Base-by-base conservation (phyloP, 768 basidiomycete species). In the Boletales sp. region DNA sequence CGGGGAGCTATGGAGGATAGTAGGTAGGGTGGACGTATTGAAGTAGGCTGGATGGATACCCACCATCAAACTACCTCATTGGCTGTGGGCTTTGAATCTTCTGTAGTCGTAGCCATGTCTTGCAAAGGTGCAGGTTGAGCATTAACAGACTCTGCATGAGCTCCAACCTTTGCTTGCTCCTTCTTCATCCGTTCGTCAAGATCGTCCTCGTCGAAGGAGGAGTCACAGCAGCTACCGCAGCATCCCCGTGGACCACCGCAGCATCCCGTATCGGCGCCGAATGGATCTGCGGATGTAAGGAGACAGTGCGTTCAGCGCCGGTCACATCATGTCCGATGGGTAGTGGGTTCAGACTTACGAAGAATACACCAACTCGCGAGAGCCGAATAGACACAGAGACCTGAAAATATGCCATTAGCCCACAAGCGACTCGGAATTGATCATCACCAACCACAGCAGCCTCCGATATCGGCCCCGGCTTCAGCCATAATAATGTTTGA, bases 101-200 rank as follows among this genome's bases (percentile, higher is more conserved):
- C 35, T 33, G 44, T 10, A 36, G 49, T 21, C 30, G 43, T 19
- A 35, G 55, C 37, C 65, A 66, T 66, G 37, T 37, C 55, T 0
- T 49, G 50, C 18, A 50, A 57, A 17, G 55, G 62, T 14, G 28
- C 45, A 37, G 63, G 68, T 31, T 69, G 66, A 34, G 55, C 54
- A 13, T 47, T 44, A 8, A 62, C 53, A 17, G 56, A 55, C 40
- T 43, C 40, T 17, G 44, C 34, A 31, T 38, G 31, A 39, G 48
- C 50, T 21, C 44, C 46, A 15, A 53, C 53, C 36, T 50, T 59
- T 41, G 60, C 58, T 48, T 53, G 63, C 13, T 58, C 56, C 48
- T 46, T 55, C 36, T 54, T 66, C 54, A 66, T 12, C 34, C 53
- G 66, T 38, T 68, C 66, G 30, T 68, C 66, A 42, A 68, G 58